Percentiles rank a stretch among this genome's conserved stretches.
phyloP scores from a whole-genome alignment of 2,329 filamentous ascomycete genomes.

The Aspergillus luchuensis region DNA sequence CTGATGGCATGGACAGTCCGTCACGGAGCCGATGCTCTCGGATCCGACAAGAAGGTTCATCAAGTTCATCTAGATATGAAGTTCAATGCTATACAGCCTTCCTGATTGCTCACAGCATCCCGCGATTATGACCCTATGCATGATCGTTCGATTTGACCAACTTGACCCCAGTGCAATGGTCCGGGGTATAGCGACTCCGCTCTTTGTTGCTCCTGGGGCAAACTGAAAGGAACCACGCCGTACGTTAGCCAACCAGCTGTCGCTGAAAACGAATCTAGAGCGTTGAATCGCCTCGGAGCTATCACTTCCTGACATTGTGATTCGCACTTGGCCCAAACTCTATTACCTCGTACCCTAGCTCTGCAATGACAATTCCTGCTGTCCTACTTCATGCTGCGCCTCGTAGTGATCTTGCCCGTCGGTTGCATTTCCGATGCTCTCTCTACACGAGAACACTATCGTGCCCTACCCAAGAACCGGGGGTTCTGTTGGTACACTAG shows the following conservation, averaged over 20 bases:
- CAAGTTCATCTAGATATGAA: not conserved
- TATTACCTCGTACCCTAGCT: not conserved
- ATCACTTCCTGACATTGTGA: not conserved
- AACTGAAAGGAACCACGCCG: not conserved
- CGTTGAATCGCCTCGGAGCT: not conserved
- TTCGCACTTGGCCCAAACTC: not conserved
- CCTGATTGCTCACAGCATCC: not conserved
- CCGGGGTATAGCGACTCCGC: not conserved
- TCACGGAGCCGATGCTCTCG: not conserved
- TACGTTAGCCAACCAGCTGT: not conserved
- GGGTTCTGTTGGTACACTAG: not conserved
- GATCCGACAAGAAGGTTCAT: not conserved
- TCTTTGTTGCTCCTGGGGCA: conserved; percentile 1
- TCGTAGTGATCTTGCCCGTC: not conserved
- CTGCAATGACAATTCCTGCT: not conserved
- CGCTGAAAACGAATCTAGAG: not conserved
- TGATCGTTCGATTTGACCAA: not conserved
- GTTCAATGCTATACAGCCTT: not conserved
- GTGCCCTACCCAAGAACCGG: not conserved
- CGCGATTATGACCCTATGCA: not conserved
- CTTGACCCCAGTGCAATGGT: not conserved
- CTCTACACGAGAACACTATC: not conserved
- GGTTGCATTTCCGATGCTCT: not conserved
- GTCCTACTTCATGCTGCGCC: not conserved
- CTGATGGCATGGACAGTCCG: not conserved